Percentiles rank a stretch among this genome's conserved stretches.
Conservation (phyloP, 805 yeast genomes). For the Maudiozyma pseudohumilis region DNA sequence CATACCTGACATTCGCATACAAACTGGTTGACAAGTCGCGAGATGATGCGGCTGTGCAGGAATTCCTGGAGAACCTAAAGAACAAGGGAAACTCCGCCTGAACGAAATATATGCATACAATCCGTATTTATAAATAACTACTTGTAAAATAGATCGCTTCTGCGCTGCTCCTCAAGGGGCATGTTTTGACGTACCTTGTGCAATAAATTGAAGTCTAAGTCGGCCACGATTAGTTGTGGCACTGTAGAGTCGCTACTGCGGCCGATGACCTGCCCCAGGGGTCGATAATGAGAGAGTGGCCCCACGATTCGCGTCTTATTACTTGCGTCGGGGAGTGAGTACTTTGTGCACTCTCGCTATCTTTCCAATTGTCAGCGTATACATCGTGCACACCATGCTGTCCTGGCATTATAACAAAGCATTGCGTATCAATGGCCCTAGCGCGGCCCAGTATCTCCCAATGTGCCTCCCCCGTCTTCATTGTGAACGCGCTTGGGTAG, state of each 20-base stretch:
- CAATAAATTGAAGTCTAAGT: conserved; percentile 46
- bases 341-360: neutral
- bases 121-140: neutral
- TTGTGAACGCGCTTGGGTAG: conserved; percentile 88
- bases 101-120: neutral
- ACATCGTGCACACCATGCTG: conserved; percentile 72
- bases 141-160: conserved; percentile 29
- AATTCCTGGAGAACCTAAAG: neutral
- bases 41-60: conserved; percentile 7
- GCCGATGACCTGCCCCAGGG: conserved; percentile 83
- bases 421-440: conserved; percentile 82
- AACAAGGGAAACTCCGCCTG: neutral
- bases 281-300: conserved; percentile 77
- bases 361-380: conserved; percentile 30
- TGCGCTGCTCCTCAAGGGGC: conserved; percentile 71
- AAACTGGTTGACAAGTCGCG: conserved; percentile 27
- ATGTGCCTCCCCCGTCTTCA: conserved; percentile 84
- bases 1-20: conserved; percentile 84
- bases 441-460: conserved; percentile 76
- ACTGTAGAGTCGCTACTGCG: conserved; percentile 39
- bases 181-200: conserved; percentile 49
- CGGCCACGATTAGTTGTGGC: conserved; percentile 49
- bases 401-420: conserved; percentile 81
- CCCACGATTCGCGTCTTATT: conserved; percentile 61
- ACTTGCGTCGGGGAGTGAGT: neutral